Evolutionary conservation across 768 basidiomycete species (phyloP).

Genomic region (Russula abietina): DNA sequence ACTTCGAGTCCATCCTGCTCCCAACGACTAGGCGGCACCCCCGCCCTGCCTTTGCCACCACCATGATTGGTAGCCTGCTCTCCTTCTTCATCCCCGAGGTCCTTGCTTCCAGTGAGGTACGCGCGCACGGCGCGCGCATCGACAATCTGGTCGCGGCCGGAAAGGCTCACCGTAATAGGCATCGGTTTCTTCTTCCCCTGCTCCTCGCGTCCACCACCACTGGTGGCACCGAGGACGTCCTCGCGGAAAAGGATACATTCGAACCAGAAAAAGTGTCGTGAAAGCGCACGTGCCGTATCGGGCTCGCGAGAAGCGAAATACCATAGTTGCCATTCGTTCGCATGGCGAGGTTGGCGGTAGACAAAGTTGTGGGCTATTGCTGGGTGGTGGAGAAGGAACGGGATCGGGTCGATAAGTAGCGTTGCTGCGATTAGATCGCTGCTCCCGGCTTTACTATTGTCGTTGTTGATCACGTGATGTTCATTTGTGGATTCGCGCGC

Average conservation of each 20-base stretch:
- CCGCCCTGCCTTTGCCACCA: not conserved
- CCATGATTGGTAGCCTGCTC: slow-evolving; percentile 20
- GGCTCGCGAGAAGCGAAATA: slow-evolving; percentile 61
- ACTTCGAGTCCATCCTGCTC: slow-evolving; percentile 34
- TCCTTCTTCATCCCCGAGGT: not conserved
- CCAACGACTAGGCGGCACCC: slow-evolving; percentile 28
- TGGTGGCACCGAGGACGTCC: slow-evolving; percentile 36
- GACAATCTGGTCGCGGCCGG: slow-evolving; percentile 41
- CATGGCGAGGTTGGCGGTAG: slow-evolving; percentile 45
- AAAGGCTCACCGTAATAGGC: slow-evolving; percentile 34
- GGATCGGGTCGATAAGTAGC: slow-evolving; percentile 59
- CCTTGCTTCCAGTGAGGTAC: slow-evolving; percentile 35
- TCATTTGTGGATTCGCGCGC: not conserved
- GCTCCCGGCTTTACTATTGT: not conserved
- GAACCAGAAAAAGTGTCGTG: slow-evolving; percentile 60
- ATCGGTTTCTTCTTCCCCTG: not conserved
- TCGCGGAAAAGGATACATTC: slow-evolving; percentile 57
- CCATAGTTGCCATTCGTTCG: slow-evolving; percentile 63
- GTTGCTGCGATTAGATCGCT: slow-evolving; percentile 37
- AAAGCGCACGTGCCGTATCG: slow-evolving; percentile 53
- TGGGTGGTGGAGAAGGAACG: slow-evolving; percentile 57
- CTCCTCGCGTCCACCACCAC: slow-evolving; percentile 13
- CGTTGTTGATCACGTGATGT: not conserved
- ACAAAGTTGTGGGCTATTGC: slow-evolving; percentile 61
- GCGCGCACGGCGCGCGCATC: slow-evolving; percentile 35